Evolutionary conservation across 495 filamentous ascomycete species (phyloP), one percentile per base, ranked within the genome.

Genomic region (Lasiosphaeriaceae sp.): DNA sequence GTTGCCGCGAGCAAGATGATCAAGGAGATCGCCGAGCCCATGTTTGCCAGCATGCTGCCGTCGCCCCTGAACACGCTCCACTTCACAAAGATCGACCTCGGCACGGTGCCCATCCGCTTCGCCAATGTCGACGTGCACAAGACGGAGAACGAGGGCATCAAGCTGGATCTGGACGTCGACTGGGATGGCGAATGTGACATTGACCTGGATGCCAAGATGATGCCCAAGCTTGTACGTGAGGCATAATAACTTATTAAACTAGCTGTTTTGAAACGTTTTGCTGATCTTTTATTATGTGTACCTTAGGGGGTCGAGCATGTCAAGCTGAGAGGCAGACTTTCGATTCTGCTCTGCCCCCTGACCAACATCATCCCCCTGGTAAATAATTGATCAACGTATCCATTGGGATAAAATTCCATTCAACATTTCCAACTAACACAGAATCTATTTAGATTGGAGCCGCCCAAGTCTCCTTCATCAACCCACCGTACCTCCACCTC

Each of bases 111-210:
- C 29, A 64, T 77, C 14, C 49, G 39, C 21, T 52, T 77, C 11
- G 65, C 59, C 23, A 72, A 72, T 19, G 69, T 77, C 2, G 64
- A 69, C 22, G 72, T 74, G 9, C 65, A 67, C 55, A 75, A 72
- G 61, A 70, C 66, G 22, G 65, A 67, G 3, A 65, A 52, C 37
- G 61, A 64, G 1, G 72, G 69, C 21, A 75, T 77, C 57, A 75
- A 74, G 63, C 64, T 77, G n/a, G 74, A 77, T 47, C 41, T 77
- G 41, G 70, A 74, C 51, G 45, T 77, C 11, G 56, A 71, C 44
- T 77, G 74, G 74, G 65, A 73, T 31, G 68, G 73, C 11, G 35
- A 60, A 34, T 69, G 71, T 50, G 74, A 77, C 52, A 74, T 77
- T 35, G 68, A 75, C 57, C 65, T 77, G 23, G 59, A 75, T 17